Conservation (phyloP, 495 filamentous ascomycete species). For the Aspergillus egyptiacus region DNA sequence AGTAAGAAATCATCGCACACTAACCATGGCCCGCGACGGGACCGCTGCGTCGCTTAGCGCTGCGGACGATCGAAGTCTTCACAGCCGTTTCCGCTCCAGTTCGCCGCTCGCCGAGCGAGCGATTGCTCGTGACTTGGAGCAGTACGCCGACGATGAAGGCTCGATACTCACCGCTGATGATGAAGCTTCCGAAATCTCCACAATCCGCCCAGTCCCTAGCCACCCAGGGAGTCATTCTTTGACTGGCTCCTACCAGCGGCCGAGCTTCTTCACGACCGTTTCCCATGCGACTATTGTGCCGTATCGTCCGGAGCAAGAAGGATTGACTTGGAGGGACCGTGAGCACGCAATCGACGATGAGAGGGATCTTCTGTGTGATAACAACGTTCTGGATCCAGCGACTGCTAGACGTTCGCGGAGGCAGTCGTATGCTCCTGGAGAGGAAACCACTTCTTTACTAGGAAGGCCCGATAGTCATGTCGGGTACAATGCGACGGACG, state of each 20-base stretch:
- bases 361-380: slow-evolving; percentile 69
- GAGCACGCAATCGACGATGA: slow-evolving; percentile 64
- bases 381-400: slow-evolving; percentile 51
- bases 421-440: background rate
- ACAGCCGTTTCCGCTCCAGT: slow-evolving; percentile 45
- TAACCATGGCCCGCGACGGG: slow-evolving; percentile 19
- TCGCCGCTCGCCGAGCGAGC: slow-evolving; percentile 63
- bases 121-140: slow-evolving; percentile 64
- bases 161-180: slow-evolving; percentile 32
- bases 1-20: background rate
- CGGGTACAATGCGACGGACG: slow-evolving; percentile 28
- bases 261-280: slow-evolving; percentile 58
- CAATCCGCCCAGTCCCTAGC: slow-evolving; percentile 38
- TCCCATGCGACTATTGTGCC: slow-evolving; percentile 45
- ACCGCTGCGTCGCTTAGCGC: slow-evolving; percentile 16
- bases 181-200: slow-evolving; percentile 44
- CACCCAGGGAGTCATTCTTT: slow-evolving; percentile 44
- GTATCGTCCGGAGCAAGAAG: slow-evolving; percentile 39
- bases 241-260: slow-evolving; percentile 65
- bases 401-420: slow-evolving; percentile 6
- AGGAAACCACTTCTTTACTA: slow-evolving; percentile 51
- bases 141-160: slow-evolving; percentile 46
- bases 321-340: slow-evolving; percentile 55
- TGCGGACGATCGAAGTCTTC: slow-evolving; percentile 18
- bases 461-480: slow-evolving; percentile 7